phyloP scores from a whole-genome alignment of 83 land plant species.

The Diphasiastrum complanatum region DNA sequence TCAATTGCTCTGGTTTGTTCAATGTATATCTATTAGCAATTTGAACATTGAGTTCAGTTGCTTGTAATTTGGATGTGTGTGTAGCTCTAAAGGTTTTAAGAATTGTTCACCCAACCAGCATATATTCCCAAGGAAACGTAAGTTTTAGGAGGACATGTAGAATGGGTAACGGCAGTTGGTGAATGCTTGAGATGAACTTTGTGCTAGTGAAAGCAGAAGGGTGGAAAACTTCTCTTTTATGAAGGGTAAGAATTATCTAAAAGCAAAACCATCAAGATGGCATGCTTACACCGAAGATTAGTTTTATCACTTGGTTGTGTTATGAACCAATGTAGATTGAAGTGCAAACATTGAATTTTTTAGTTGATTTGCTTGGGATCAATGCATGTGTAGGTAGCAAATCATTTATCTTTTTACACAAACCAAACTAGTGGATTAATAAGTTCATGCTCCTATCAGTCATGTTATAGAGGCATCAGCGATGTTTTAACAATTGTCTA shows the following conservation, averaged over 20 bases:
- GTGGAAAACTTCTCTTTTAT: too few species aligned
- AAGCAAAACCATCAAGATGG: too few species aligned
- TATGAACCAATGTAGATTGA: not conserved
- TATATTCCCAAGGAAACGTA: too few species aligned
- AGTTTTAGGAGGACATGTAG: too few species aligned
- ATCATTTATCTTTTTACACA: constrained; percentile 3
- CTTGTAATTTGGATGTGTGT: too few species aligned
- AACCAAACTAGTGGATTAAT: constrained; percentile 7
- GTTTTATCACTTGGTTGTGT: not conserved
- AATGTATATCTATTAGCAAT: not conserved
- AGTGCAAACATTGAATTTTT: constrained; percentile 4
- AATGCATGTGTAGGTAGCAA: not conserved
- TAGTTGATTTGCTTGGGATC: not conserved
- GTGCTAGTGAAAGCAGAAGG: too few species aligned
- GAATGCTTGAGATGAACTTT: too few species aligned
- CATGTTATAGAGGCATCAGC: constrained; percentile 60
- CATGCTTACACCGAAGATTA: constrained; percentile 32
- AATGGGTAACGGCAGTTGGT: too few species aligned
- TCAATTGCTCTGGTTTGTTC: not conserved
- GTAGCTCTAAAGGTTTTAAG: too few species aligned
- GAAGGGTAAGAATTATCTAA: too few species aligned
- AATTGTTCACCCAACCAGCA: too few species aligned
- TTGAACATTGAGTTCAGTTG: not conserved
- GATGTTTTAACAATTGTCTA: constrained; percentile 64
- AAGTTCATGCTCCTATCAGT: constrained; percentile 14